Conservation (phyloP, 169 alveolate genomes). For the Cryptosporidium felis region DNA sequence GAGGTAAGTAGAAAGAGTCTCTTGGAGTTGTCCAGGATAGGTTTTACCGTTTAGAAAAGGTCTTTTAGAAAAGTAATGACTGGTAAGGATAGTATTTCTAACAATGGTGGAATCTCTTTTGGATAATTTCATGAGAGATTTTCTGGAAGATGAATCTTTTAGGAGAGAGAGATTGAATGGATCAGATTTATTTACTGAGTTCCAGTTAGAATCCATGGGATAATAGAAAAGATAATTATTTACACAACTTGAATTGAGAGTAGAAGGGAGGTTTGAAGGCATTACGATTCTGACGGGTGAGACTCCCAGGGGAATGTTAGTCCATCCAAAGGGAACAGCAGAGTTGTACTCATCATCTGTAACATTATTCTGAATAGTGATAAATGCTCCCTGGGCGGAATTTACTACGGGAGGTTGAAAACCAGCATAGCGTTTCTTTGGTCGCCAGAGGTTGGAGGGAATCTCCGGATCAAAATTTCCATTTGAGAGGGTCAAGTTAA, state of each 20-base stretch:
- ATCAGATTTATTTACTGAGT: neutral
- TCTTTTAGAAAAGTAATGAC: conserved; percentile 56
- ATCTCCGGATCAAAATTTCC: conserved; percentile 4
- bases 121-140: neutral
- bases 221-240: conserved; percentile 46
- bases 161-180: conserved; percentile 17
- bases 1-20: conserved; percentile 32
- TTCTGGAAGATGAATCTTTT: neutral
- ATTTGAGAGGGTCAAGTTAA: conserved; percentile 29
- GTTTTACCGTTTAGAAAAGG: conserved; percentile 14
- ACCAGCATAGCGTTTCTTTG: conserved; percentile 27
- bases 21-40: conserved; percentile 52
- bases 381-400: conserved; percentile 66
- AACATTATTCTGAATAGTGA: conserved; percentile 36
- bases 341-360: conserved; percentile 48
- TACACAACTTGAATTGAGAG: neutral
- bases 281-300: conserved; percentile 50
- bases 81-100: conserved; percentile 38
- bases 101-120: neutral
- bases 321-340: conserved; percentile 71
- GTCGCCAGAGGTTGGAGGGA: conserved; percentile 17
- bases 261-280: conserved; percentile 52
- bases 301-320: conserved; percentile 44
- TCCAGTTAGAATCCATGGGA: conserved; percentile 64
- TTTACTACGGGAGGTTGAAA: conserved; percentile 55